Percentiles rank a stretch among this genome's conserved stretches.
These are phyloP conservation scores for Penicillium cosmopolitanum DNA, from an alignment of 495 filamentous ascomycete species.

Conservation along the genomic window DNA sequence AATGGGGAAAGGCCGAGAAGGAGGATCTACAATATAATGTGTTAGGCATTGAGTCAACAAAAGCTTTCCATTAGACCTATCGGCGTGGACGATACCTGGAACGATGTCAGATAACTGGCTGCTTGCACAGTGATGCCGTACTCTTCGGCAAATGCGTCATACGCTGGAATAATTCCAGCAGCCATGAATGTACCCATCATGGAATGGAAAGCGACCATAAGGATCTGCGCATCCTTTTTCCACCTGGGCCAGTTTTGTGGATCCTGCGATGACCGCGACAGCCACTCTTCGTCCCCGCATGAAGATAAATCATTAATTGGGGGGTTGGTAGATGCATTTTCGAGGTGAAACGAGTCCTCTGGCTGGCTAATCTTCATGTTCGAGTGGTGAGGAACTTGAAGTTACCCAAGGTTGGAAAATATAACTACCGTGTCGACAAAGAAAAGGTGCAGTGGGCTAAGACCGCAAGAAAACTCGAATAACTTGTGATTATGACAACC, in stretches of 20 bases:
- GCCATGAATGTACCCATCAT: constrained; percentile 40
- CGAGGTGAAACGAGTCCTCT: constrained; percentile 23
- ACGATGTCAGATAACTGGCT: constrained; percentile 36
- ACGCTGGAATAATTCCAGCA: constrained; percentile 38
- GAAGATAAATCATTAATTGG: constrained; percentile 4
- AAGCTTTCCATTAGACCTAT: too few relatives aligned
- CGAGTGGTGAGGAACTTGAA: background rate
- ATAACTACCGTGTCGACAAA: background rate
- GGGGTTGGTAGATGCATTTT: constrained; percentile 12
- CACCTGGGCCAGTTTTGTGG: constrained; percentile 33
- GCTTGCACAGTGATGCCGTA: constrained; percentile 30
- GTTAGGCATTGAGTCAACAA: background rate
- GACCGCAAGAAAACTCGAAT: background rate
- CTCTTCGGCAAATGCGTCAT: constrained; percentile 31
- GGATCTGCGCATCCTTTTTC: constrained; percentile 41
- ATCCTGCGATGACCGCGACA: constrained; percentile 16
- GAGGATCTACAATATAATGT: constrained; percentile 25
- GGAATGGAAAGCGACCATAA: constrained; percentile 43
- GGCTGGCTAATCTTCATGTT: constrained; percentile 12
- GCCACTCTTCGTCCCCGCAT: constrained; percentile 1
- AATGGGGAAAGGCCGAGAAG: constrained; percentile 34
- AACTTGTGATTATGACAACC: background rate
- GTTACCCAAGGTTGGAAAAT: too few relatives aligned
- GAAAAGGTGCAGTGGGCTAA: background rate
- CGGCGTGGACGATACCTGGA: constrained; percentile 24